These are phyloP conservation scores for Lactarius quietus DNA, from an alignment of 768 basidiomycete genomes.

Conservation along the genomic window DNA sequence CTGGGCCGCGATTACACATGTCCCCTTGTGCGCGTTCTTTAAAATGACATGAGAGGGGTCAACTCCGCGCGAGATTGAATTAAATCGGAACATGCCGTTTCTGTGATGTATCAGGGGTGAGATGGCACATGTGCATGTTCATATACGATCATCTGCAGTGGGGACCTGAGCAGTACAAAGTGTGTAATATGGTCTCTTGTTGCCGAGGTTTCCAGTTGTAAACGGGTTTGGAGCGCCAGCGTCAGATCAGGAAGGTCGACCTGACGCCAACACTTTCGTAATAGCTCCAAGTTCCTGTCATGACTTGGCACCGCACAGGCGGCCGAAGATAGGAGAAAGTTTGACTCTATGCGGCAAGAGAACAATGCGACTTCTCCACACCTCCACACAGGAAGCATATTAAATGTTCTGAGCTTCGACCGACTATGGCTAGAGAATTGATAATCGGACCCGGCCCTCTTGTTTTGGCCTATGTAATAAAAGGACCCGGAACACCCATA, in stretches of 20 bases:
- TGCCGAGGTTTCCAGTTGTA: slow-evolving; percentile 14
- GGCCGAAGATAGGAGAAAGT: slow-evolving; percentile 8
- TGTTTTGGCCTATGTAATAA: not conserved
- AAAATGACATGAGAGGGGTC: slow-evolving; percentile 14
- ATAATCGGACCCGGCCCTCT: not conserved
- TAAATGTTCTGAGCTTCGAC: slow-evolving; percentile 5
- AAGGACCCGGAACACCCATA: slow-evolving; percentile 5
- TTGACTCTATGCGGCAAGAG: slow-evolving; percentile 8
- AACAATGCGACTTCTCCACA: not conserved
- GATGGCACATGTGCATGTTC: slow-evolving; percentile 17
- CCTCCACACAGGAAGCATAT: slow-evolving; percentile 6
- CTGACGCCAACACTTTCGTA: slow-evolving; percentile 8
- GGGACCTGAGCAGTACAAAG: not conserved
- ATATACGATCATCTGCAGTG: slow-evolving; percentile 15
- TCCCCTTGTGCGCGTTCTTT: not conserved
- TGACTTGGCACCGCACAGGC: not conserved
- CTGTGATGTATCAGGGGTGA: slow-evolving; percentile 19
- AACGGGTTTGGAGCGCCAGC: not conserved
- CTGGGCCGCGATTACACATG: slow-evolving; percentile 14
- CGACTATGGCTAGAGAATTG: not conserved
- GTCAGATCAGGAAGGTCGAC: not conserved
- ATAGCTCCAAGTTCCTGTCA: slow-evolving; percentile 8
- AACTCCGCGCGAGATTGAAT: slow-evolving; percentile 14
- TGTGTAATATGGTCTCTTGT: not conserved
- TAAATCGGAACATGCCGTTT: slow-evolving; percentile 17